Evolutionary conservation across 2,329 filamentous ascomycete genomes (phyloP).

Genomic region (Beauveria bassiana): DNA sequence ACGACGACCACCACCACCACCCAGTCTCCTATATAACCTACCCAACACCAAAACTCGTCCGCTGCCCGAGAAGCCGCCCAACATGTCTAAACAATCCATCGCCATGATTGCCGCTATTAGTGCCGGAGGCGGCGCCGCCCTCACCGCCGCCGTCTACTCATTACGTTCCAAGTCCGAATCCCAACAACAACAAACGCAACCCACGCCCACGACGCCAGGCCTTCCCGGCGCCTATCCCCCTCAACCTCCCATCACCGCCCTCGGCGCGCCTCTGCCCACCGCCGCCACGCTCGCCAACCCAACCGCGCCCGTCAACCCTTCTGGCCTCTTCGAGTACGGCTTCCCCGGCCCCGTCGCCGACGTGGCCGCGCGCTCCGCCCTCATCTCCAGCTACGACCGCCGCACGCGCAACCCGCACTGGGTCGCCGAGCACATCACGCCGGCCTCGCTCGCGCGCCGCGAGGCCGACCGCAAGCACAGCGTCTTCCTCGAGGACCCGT

Average conservation of each 20-base stretch:
- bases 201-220: slow-evolving; percentile 21
- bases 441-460: slow-evolving; percentile 65
- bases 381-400: slow-evolving; percentile 86
- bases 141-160: slow-evolving; percentile 62
- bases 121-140: slow-evolving; percentile 67
- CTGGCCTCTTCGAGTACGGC: slow-evolving; percentile 75
- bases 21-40: slow-evolving; percentile 13
- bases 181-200: slow-evolving; percentile 17
- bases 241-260: slow-evolving; percentile 23
- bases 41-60: slow-evolving; percentile 4
- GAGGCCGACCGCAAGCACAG: slow-evolving; percentile 80
- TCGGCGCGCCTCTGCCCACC: slow-evolving; percentile 54
- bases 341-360: slow-evolving; percentile 89
- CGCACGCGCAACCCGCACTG: slow-evolving; percentile 86
- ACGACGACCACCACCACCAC: no score
- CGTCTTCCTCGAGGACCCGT: slow-evolving; percentile 71
- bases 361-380: slow-evolving; percentile 64
- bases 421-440: slow-evolving; percentile 95
- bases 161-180: slow-evolving; percentile 40
- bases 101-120: slow-evolving; percentile 69
- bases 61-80: slow-evolving; percentile 18
- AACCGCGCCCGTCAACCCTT: slow-evolving; percentile 54
- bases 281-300: slow-evolving; percentile 24
- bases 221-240: slow-evolving; percentile 22
- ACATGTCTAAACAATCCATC: slow-evolving; percentile 72